phyloP scores from a whole-genome alignment of 768 basidiomycete genomes.

The Cystofilobasidium capitatum region DNA sequence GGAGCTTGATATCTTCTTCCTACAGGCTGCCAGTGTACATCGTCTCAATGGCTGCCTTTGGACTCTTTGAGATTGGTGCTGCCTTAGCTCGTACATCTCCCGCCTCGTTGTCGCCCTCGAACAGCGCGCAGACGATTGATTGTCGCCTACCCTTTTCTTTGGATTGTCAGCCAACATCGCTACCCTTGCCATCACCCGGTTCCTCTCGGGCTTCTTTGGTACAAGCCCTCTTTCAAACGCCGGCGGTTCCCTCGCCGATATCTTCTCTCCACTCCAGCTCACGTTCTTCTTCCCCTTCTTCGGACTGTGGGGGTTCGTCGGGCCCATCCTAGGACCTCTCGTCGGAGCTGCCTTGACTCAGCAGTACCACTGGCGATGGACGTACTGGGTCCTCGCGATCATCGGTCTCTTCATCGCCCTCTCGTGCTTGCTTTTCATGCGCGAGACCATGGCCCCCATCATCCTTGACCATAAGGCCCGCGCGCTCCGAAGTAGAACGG shows the following conservation, averaged over 20 bases:
- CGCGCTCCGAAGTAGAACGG: slow-evolving; percentile 20
- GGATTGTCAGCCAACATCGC: slow-evolving; percentile 22
- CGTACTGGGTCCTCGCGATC: slow-evolving; percentile 30
- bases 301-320: slow-evolving; percentile 29
- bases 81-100: slow-evolving; percentile 14
- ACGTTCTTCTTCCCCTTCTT: slow-evolving; percentile 30
- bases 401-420: slow-evolving; percentile 28
- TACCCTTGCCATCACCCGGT: slow-evolving; percentile 27
- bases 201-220: slow-evolving; percentile 31
- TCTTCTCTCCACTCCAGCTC: slow-evolving; percentile 24
- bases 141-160: too few relatives aligned
- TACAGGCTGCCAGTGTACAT: slow-evolving; percentile 31
- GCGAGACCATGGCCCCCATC: slow-evolving; percentile 27
- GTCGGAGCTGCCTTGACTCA: slow-evolving; percentile 28
- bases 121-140: background rate
- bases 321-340: slow-evolving; percentile 29
- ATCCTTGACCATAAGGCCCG: slow-evolving; percentile 31
- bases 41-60: slow-evolving; percentile 27
- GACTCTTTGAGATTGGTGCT: slow-evolving; percentile 29
- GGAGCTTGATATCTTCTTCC: too few relatives aligned
- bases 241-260: slow-evolving; percentile 31
- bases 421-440: slow-evolving; percentile 28
- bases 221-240: slow-evolving; percentile 30
- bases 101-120: too few relatives aligned
- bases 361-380: slow-evolving; percentile 29